Evolutionary conservation across 2,329 filamentous ascomycete genomes (phyloP), one percentile per base, ranked within the genome.

Genomic region (Colletotrichum noveboracense): DNA sequence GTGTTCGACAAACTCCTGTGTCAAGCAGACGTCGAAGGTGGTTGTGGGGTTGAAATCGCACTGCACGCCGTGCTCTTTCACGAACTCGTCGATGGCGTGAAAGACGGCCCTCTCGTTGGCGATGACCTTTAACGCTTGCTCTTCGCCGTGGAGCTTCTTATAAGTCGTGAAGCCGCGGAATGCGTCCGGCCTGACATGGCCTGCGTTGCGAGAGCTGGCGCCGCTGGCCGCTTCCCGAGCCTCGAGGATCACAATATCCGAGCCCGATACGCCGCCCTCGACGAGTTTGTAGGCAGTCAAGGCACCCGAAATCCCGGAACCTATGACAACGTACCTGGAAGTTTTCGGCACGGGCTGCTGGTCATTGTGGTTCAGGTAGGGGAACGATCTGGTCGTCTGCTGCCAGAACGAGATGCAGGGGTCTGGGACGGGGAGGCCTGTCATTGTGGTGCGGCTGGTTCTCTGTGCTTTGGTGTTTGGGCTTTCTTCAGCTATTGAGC

Each of bases 11-110:
- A 88, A 89, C 43, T 87, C 86, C 0, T 80, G 80, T 0, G 87
- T 88, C 80, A 89, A 81, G 77, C 88, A 89, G 10, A 88, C 86
- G 71, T 89, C 87, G 56, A 88, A 87, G 0, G 87, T 89, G 0
- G 84, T 86, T 1, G 86, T 86, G 3, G 84, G 79, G 66, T 87
- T 81, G 79, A 89, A 88, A 72, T 89, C 87, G 72, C 87, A 88
- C 9, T 81, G 80, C 1, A 88, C 83, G 4, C 83, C 77, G 73
- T 89, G 81, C 30, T 83, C 79, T 32, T 80, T 80, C 5, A 88
- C 84, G 76, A 89, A 89, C 3, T 83, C 80, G 14, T 84, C 81
- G 9, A 89, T 81, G 34, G 76, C 81, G 18, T 86, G 77, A 82
- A 72, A 69, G n/a, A 68, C 62, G n/a, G 52, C 52, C 28, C 48